Evolutionary conservation across 2,329 filamentous ascomycete genomes (phyloP), one percentile per base, ranked within the genome.

Genomic region (Colletotrichum filicis): DNA sequence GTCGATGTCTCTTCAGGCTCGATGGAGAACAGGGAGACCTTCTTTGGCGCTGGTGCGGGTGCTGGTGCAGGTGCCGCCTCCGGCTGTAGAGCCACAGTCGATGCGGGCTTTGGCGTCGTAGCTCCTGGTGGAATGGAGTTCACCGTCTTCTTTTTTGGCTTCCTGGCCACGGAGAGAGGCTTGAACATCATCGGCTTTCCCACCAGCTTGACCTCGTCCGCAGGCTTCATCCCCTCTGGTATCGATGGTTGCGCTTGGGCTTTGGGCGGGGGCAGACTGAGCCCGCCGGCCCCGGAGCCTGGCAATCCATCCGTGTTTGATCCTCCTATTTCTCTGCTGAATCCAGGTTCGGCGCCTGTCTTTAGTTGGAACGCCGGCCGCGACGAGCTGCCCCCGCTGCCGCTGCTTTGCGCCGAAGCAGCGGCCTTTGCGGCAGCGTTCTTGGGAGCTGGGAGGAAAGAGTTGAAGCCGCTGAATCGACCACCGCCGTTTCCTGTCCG

Each of bases 121-220:
- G 77, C 61, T n/a, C 7, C 42, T 46, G 42, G 42, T 24, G 78
- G 71, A 2, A 75, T 73, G 24, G 76, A 68, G 5, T 59, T 35
- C 6, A 75, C 55, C 5, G 61, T 92, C 84, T 92, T 94, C 83
- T 93, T 95, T 75, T 89, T 90, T 35, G 91, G 88, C 75, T 93
- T 94, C 74, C 94, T 89, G 19, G 92, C 90, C 16, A 98, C 95
- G 1, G 95, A 98, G 49, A 98, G 85, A 4, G 96, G 96, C 79
- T 92, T 93, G 82, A 98, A 98, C 90, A 95, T 94, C 82, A 95
- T 90, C 14, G 95, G 91, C 77, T 95, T 97, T 24, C 93, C 94
- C 2, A 92, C 89, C 16, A 93, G 83, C 82, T 94, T 92, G 19
- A 93, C 88, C 71, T 92, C 90, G 2, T 89, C 86, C n/a, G 88